Evolutionary conservation across 768 basidiomycete genomes (phyloP), one percentile per base, ranked within the genome.

Genomic region (Obba rivulosa): DNA sequence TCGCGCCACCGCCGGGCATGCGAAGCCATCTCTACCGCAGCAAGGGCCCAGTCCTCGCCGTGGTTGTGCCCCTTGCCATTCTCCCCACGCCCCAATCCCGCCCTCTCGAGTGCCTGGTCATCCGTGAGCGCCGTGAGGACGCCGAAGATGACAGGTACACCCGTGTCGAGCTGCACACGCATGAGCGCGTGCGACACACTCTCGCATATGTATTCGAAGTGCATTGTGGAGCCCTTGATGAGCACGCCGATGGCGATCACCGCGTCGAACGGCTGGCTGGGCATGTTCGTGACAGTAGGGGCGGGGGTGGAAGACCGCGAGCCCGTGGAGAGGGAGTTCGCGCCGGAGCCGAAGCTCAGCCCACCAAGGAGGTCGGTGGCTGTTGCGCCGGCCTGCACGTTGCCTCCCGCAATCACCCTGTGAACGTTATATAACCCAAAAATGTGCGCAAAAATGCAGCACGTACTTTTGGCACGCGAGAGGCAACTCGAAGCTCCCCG

Each of bases 131-230:
- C 90, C 17, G 94, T 99, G 62, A 99, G 70, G 22, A 99, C 92
- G 36, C 96, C 96, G 66, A 98, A 98, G 57, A 99, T 85, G 60
- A 98, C 89, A 0, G 96, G 96, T 20, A 89, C 81, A 14, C 92
- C 92, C 1, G 88, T 84, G 67, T 98, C 95, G 58, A 97, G 73
- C 69, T 95, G 92, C 18, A 97, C 81, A 59, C 79, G 80, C 96
- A 98, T 99, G 55, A 99, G 74, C 38, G 85, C 93, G 58, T 97
- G 88, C 36, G 92, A 83, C 50, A 97, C 94, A 52, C 83, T 81
- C 60, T 97, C 92, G 67, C 80, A 89, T 66, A 98, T 99, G 76
- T 99, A 99, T 67, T 99, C 96, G 67, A 98, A 99, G 72, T 99
- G 96, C 92, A 96, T 96, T 16, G 96, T 98, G 1, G 82, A 76